Evolutionary conservation across 768 basidiomycete species (phyloP), one percentile per base, ranked within the genome.

Genomic region (Leccinum boreale): DNA sequence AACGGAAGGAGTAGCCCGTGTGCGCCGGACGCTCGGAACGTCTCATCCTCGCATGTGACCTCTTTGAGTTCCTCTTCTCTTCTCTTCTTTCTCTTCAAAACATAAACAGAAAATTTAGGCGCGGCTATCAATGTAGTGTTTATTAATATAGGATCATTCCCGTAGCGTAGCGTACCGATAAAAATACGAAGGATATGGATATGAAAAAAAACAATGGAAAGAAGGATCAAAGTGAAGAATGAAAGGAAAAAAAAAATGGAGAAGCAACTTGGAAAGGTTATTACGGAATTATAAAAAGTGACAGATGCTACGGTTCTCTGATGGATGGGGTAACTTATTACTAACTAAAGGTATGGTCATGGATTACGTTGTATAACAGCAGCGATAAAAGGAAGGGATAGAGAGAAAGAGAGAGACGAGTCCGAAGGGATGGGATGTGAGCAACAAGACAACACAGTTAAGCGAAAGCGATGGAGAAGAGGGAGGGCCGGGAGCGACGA

Each of bases 401-500:
- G 24, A 23, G 46, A 47, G 8, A 47, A 47, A 47, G 12, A 47
- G 23, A 46, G 12, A 47, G 21, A 24, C 23, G 12, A 24, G 24
- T 58, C n/a, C 12, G 29, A 31, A 10, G 49, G 49, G 23, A 24
- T 46, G 45, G 45, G 45, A 46, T 39, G 52, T 53, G 55, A 47
- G 49, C 62, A 46, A 57, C 42, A 44, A 19, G 61, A 70, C 62
- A 69, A 72, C 69, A 67, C 45, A 46, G n/a, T 44, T 44, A 62
- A 55, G 56, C 59, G 59, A 69, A 58, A 57, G 62, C 56, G 57
- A 49, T 50, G 8, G 39, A 39, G 17, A 42, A 14, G 4, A 19
- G n/a, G 33, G 39, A n/a, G 35, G n/a, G 33, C 15, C 24, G 15
- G 24, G 31, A 35, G 39, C 29, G 50, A 58, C 17, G 52, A 52